Percentiles rank a stretch among this genome's conserved stretches.
Evolutionary conservation across 192 early-diverging fungal genomes (phyloP).

Genomic region (Geranomyces variabilis): DNA sequence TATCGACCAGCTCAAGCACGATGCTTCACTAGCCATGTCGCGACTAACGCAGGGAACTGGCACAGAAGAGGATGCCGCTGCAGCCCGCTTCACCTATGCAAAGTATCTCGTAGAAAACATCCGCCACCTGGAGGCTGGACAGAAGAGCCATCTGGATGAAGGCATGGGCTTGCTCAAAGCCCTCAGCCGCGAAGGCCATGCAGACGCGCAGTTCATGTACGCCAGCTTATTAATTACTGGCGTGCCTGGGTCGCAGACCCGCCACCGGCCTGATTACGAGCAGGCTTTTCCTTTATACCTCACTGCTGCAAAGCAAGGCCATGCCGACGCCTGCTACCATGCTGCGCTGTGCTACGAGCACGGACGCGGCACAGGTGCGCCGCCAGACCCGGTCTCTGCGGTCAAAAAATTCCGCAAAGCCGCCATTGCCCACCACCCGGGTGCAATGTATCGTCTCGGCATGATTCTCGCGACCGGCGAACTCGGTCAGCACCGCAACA

Average conservation of each 20-base stretch:
- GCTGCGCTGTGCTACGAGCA: slow-evolving; percentile 27
- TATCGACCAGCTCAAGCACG: slow-evolving; percentile 16
- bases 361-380: slow-evolving; percentile 14
- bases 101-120: slow-evolving; percentile 16
- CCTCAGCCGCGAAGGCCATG: slow-evolving; percentile 3
- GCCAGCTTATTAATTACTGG: slow-evolving; percentile 10
- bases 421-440: slow-evolving; percentile 21
- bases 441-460: slow-evolving; percentile 22
- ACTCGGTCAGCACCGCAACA: slow-evolving; percentile 14
- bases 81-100: background rate
- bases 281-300: slow-evolving; percentile 8
- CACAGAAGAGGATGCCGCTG: background rate
- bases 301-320: background rate
- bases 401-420: slow-evolving; percentile 25
- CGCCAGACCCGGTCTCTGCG: slow-evolving; percentile 4
- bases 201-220: slow-evolving; percentile 11
- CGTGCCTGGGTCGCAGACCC: background rate
- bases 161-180: background rate
- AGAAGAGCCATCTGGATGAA: slow-evolving; percentile 1
- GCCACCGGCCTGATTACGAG: slow-evolving; percentile 14
- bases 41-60: background rate
- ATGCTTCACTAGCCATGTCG: background rate
- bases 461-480: slow-evolving; percentile 22
- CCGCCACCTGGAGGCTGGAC: background rate
- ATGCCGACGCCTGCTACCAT: slow-evolving; percentile 21